Evolutionary conservation across 495 filamentous ascomycete species (phyloP), one percentile per base, ranked within the genome.

Genomic region (Aspergillus cavernicola): DNA sequence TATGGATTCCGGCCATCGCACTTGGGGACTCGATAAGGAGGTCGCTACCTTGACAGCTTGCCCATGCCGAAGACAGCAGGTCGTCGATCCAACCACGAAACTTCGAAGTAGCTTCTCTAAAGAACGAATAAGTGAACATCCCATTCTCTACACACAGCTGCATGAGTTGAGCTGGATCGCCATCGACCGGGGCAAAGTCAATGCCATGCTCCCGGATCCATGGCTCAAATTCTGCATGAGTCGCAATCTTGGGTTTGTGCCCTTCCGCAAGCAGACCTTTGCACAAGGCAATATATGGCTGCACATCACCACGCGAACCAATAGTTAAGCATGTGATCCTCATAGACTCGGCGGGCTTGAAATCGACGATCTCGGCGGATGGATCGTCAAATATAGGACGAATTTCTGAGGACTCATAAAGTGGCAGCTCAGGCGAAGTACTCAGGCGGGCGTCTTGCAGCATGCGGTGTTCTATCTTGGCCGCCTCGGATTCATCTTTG

Each of bases 1-100:
- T 97, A 66, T 98, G 93, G 37, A 98, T 96, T 24, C 93, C 93
- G 9, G 85, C 91, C 93, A 98, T 98, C 37, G 95, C 91, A 57
- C 86, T 91, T n/a, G 93, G 93, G 37, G 88, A 92, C 58, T 98
- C 93, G 44, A 98, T 95, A 13, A 98, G 76, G 31, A 98, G 73
- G 65, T 98, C 92, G 44, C 86, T 88, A 40, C 83, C 86, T 67
- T 97, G 84, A 59, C 92, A 97, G 15, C 90, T 86, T 44, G 61
- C 67, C 86, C 90, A 97, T 0, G 90, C 85, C n/a, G 90, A 89
- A 9, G 75, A 79, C 18, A 96, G 81, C 8, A 98, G 78, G 23
- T 87, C 85, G 59, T 98, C 92, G 51, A 98, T 83, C 92, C 92
- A 98, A 16, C 87, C 87, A 56, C 95, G 86, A 61, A 97, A 96